These are phyloP conservation scores for Fagopyrum esculentum DNA, from an alignment of 148 eudicot genomes.

Conservation along the genomic window DNA sequence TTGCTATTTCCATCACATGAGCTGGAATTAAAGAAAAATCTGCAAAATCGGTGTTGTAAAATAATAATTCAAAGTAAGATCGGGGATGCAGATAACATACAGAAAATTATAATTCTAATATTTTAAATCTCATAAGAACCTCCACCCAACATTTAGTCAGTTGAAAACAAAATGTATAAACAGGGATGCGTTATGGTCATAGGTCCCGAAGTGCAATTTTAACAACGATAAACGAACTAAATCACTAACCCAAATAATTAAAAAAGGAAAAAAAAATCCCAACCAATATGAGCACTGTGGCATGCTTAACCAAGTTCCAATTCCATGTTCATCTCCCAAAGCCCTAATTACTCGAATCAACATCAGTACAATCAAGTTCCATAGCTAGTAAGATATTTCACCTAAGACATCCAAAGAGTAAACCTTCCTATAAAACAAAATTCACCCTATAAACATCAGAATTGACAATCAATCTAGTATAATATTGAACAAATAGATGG, in stretches of 20 bases:
- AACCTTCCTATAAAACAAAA: too few relatives aligned
- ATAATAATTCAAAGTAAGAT: background rate
- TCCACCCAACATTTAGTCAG: background rate
- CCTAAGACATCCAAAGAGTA: too few relatives aligned
- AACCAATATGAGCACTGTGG: background rate
- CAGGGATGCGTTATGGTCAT: background rate
- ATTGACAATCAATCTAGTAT: too few relatives aligned
- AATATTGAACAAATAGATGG: too few relatives aligned
- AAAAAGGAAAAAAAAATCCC: too few relatives aligned
- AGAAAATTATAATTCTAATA: background rate
- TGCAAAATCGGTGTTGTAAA: conserved; percentile 17
- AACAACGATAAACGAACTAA: too few relatives aligned
- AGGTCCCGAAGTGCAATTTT: background rate
- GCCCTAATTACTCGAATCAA: background rate
- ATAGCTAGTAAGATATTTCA: too few relatives aligned
- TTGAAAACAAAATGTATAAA: background rate
- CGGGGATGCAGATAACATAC: background rate
- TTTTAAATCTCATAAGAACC: background rate
- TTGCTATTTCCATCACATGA: conserved; percentile 63
- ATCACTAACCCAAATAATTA: too few relatives aligned
- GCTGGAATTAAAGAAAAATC: conserved; percentile 21
- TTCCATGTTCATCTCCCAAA: background rate
- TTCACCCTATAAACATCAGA: too few relatives aligned
- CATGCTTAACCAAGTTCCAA: background rate
- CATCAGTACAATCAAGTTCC: background rate